Percentiles rank a stretch among this genome's conserved stretches.
Evolutionary conservation across 441 rosid species (phyloP).

Genomic region (Corymbia citriodora): DNA sequence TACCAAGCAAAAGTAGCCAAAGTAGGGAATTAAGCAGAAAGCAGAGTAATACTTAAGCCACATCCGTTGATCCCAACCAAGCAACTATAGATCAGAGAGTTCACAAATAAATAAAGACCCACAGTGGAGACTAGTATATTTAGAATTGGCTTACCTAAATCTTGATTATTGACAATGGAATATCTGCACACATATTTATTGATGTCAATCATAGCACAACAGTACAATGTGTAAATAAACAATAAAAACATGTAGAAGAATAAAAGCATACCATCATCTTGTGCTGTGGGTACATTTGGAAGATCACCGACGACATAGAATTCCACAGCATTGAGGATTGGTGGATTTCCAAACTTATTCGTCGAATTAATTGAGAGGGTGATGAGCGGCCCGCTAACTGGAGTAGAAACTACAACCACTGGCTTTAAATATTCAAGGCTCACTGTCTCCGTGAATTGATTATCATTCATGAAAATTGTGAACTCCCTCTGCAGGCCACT

Average conservation of each 20-base stretch:
- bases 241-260: neutral
- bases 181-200: neutral
- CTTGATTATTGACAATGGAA: neutral
- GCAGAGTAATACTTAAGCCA: neutral
- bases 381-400: slow-evolving; percentile 19
- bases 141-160: neutral
- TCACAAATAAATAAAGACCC: neutral
- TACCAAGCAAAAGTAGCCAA: neutral
- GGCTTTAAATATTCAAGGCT: neutral
- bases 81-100: too few relatives aligned
- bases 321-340: slow-evolving; percentile 33
- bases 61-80: neutral
- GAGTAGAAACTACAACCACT: neutral
- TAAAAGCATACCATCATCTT: slow-evolving; percentile 19
- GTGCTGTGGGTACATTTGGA: slow-evolving; percentile 5
- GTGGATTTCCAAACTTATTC: slow-evolving; percentile 15
- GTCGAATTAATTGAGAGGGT: slow-evolving; percentile 6
- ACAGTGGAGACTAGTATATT: neutral
- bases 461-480: neutral
- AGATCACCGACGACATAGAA: slow-evolving; percentile 3
- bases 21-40: neutral
- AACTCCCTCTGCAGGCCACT: neutral
- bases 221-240: too few relatives aligned
- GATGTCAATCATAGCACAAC: too few relatives aligned
- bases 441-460: neutral